Evolutionary conservation across 208 protist genomes (phyloP), one percentile per base, ranked within the genome.

Genomic region (Trypanosomatidae sp.): DNA sequence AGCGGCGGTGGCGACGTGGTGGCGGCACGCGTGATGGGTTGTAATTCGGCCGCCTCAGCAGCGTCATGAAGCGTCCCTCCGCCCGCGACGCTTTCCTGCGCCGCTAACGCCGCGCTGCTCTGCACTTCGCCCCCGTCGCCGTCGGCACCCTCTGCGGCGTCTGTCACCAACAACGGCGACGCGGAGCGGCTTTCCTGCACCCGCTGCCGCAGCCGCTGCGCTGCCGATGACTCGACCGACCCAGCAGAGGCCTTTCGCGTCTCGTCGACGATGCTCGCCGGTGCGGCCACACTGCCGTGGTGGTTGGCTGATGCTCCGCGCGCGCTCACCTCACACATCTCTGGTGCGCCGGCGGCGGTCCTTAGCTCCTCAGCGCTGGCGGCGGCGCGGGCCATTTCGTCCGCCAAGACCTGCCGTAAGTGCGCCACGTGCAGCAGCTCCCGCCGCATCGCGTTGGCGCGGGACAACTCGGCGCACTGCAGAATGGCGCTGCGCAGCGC

Each of bases 391-490:
- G 62, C 44, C 15, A 65, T 46, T 43, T 59, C 71, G 17, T 41
- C 71, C 2, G 28, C 13, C 56, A 86, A 28, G 56, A 66, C 46
- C 41, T 79, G 68, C 2, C 83, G 83, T 19, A 88, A 64, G 64
- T 79, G 68, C 8, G 72, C 60, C 2, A 78, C 71, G 71, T 88
- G 83, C 19, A 88, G 74, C 50, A 79, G 66, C 58, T 88, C 83
- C 10, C 83, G 74, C 17, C 77, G 71, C 13, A 88, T 66, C 28
- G 76, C 79, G 30, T 85, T 80, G 3, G 73, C 71, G 22, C 83
- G 83, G 0, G 83, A 88, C 28, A 88, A 59, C 69, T 85, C 72
- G 10, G 83, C 71, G 39, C 82, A 77, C 36, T 58, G 72, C 30
- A 88, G 39, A 0, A 84, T 30, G 5, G 62, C 73, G 39, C 67